Evolutionary conservation across 2,329 filamentous ascomycete genomes (phyloP).

Genomic region (Leptosphaerulina australis): DNA sequence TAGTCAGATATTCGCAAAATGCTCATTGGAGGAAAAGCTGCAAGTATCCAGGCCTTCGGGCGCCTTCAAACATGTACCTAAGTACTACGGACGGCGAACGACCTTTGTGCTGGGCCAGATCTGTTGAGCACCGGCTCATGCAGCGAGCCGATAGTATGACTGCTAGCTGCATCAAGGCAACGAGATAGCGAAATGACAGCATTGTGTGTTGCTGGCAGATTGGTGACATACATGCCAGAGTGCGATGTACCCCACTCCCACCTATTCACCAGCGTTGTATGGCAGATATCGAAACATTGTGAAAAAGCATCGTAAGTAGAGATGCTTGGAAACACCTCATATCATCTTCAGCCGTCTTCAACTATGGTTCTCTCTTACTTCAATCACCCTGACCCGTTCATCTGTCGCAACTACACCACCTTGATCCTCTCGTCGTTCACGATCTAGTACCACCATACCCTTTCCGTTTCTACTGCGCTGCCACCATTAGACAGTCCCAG

Average conservation of each 20-base stretch:
- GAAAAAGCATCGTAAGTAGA: slow-evolving; percentile 1
- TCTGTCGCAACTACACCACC: background rate
- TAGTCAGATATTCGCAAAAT: background rate
- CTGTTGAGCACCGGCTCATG: slow-evolving; percentile 1
- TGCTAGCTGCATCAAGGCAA: slow-evolving; percentile 1
- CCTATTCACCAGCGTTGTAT: background rate
- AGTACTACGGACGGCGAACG: slow-evolving; percentile 13
- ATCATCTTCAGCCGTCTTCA: slow-evolving; percentile 3
- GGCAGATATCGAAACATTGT: background rate
- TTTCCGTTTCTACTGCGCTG: background rate
- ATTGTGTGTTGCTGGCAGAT: background rate
- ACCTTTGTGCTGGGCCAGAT: slow-evolving; percentile 6
- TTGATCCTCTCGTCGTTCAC: slow-evolving; percentile 10
- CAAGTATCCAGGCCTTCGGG: slow-evolving; percentile 4
- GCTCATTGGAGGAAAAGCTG: background rate
- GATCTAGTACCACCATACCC: background rate
- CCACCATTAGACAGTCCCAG: slow-evolving; percentile 1
- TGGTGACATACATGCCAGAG: background rate
- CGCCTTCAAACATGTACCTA: slow-evolving; percentile 5
- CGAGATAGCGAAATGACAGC: background rate
- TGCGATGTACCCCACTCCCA: background rate
- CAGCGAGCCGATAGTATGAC: background rate
- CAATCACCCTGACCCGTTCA: slow-evolving; percentile 1
- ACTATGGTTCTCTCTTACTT: slow-evolving; percentile 2
- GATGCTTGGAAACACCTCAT: background rate